Conservation (phyloP, 768 basidiomycete species). For the Trametes cinnabarina region DNA sequence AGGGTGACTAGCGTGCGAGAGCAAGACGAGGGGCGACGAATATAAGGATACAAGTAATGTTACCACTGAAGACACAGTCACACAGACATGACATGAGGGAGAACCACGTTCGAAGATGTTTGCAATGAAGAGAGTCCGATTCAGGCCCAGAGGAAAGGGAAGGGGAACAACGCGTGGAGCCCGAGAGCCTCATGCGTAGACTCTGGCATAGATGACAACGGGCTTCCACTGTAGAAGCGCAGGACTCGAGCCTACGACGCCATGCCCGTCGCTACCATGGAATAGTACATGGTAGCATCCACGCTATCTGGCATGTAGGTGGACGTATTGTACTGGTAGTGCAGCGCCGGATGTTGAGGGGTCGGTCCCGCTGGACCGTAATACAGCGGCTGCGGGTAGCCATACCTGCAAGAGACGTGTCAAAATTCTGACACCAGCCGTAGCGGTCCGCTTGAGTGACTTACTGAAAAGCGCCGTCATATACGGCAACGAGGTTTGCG, state of each 20-base stretch:
- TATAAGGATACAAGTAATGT: constrained; percentile 12
- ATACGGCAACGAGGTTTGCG: background rate
- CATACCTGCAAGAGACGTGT: constrained; percentile 1
- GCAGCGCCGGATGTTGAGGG: constrained; percentile 11
- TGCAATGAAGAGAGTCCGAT: background rate
- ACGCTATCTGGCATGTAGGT: constrained; percentile 2
- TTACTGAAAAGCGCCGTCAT: constrained; percentile 10
- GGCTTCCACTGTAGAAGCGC: background rate
- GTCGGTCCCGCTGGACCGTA: background rate
- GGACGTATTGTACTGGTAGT: constrained; percentile 9
- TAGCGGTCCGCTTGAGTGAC: background rate
- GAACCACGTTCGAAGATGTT: background rate
- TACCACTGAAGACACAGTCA: background rate
- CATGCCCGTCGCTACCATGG: constrained; percentile 10
- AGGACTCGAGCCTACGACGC: background rate
- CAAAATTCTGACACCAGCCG: background rate
- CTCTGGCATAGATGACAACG: too few relatives aligned
- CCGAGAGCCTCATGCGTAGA: too few relatives aligned
- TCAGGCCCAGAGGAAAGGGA: too few relatives aligned
- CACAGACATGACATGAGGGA: background rate
- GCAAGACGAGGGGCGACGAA: background rate
- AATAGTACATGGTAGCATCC: constrained; percentile 11
- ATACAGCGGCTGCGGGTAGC: constrained; percentile 7
- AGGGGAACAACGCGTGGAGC: too few relatives aligned
- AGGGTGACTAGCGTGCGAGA: constrained; percentile 3